Conservation (phyloP, 179 eudicot genomes). For the Silene coronaria region DNA sequence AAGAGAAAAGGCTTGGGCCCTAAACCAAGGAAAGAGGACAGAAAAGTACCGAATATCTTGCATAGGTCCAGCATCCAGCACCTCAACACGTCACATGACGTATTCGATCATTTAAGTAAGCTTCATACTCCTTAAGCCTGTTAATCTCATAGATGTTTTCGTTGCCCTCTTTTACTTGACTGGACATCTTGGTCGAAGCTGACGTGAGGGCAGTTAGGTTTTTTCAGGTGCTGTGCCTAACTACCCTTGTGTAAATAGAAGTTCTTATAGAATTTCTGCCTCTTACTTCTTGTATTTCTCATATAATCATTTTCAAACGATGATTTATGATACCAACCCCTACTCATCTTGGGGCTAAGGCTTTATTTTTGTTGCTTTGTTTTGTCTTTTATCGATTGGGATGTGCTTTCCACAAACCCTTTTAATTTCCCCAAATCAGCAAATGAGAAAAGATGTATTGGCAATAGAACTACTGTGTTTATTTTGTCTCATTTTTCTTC, state of each 20-base stretch:
- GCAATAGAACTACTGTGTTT: not conserved
- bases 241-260: not conserved
- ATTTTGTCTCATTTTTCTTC: not conserved
- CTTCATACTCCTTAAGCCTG: constrained; percentile 42
- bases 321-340: not conserved
- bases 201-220: not conserved
- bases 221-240: not conserved
- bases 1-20: constrained; percentile 31
- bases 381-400: too few species aligned
- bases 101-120: constrained; percentile 58
- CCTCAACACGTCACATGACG: constrained; percentile 51
- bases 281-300: not conserved
- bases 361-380: too few species aligned
- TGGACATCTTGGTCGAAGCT: not conserved
- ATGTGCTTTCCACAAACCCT: too few species aligned
- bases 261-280: not conserved
- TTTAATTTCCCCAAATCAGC: not conserved
- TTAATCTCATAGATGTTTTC: not conserved
- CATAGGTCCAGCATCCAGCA: constrained; percentile 63
- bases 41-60: constrained; percentile 44
- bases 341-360: not conserved
- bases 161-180: not conserved
- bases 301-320: not conserved
- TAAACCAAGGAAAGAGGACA: constrained; percentile 22
- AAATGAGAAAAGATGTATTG: not conserved